phyloP scores from a whole-genome alignment of 2,329 filamentous ascomycete genomes.

The Pestalotiopsis sp. region DNA sequence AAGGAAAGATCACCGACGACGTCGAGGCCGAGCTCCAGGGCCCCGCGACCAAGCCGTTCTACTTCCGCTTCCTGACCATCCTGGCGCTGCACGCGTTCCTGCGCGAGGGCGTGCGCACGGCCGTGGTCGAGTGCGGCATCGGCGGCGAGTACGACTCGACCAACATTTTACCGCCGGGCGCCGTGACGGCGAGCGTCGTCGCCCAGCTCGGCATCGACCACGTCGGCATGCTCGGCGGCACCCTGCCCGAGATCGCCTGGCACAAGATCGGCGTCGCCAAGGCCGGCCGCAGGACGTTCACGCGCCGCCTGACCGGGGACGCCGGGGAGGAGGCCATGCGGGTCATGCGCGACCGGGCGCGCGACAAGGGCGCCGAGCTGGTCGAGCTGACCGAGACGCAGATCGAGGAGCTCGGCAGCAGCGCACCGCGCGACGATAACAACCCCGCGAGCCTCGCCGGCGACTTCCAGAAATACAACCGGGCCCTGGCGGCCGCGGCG shows the following conservation, averaged over 20 bases:
- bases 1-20: constrained; percentile 32
- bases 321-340: constrained; percentile 26
- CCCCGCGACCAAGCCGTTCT: constrained; percentile 74
- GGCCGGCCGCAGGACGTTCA: constrained; percentile 60
- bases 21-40: constrained; percentile 52
- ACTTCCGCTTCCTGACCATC: constrained; percentile 89
- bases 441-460: constrained; percentile 40
- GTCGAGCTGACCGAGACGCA: constrained; percentile 41
- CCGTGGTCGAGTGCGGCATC: constrained; percentile 90
- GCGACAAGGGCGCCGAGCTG: constrained; percentile 51
- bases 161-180: constrained; percentile 68
- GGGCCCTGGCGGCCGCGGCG: constrained; percentile 55
- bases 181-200: constrained; percentile 71
- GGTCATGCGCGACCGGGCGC: constrained; percentile 60
- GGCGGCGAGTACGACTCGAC: constrained; percentile 93
- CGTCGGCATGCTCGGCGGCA: constrained; percentile 74
- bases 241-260: constrained; percentile 81
- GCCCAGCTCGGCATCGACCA: constrained; percentile 86
- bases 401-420: constrained; percentile 42
- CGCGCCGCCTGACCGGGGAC: constrained; percentile 57
- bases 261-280: constrained; percentile 92
- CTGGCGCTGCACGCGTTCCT: constrained; percentile 85
- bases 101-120: constrained; percentile 71
- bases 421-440: constrained; percentile 20
- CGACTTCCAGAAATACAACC: constrained; percentile 59